Percentiles rank a stretch among this genome's conserved stretches.
Evolutionary conservation across 164 flowering plant species (phyloP).

Genomic region (Piper betle): DNA sequence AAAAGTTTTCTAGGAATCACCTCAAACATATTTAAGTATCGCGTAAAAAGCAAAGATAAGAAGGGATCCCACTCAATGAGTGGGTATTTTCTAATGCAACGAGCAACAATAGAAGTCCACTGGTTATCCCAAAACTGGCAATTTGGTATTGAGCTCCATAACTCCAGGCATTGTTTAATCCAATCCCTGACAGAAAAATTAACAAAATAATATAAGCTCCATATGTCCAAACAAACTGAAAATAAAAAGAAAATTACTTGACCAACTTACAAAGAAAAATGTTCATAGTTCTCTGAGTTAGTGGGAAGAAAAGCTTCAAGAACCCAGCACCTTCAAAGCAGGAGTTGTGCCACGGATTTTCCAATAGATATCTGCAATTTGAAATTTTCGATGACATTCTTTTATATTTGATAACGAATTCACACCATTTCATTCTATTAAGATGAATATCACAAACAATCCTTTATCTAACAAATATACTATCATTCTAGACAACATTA

Average conservation of each 20-base stretch:
- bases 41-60: constrained; percentile 59
- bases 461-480: no score
- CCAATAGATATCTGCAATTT: constrained; percentile 54
- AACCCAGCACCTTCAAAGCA: constrained; percentile 94
- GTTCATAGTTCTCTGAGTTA: constrained; percentile 70
- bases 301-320: constrained; percentile 83
- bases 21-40: constrained; percentile 88
- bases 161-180: constrained; percentile 44
- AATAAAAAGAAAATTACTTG: not conserved
- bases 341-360: constrained; percentile 98
- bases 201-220: not conserved
- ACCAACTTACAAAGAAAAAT: constrained; percentile 59
- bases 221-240: not conserved
- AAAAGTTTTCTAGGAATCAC: constrained; percentile 21
- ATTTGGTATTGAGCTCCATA: constrained; percentile 78
- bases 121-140: constrained; percentile 97
- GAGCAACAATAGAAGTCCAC: constrained; percentile 74
- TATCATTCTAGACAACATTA: no score
- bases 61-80: constrained; percentile 63
- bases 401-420: not conserved
- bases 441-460: no score
- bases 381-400: not conserved
- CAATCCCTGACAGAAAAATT: constrained; percentile 38
- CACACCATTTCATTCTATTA: not conserved
- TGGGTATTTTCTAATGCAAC: constrained; percentile 56